A percentile compares a stretch with the other conserved stretches of the same genome.
Conservation (phyloP, 2,329 filamentous ascomycete genomes). For the Aspergillus sclerotialis region DNA sequence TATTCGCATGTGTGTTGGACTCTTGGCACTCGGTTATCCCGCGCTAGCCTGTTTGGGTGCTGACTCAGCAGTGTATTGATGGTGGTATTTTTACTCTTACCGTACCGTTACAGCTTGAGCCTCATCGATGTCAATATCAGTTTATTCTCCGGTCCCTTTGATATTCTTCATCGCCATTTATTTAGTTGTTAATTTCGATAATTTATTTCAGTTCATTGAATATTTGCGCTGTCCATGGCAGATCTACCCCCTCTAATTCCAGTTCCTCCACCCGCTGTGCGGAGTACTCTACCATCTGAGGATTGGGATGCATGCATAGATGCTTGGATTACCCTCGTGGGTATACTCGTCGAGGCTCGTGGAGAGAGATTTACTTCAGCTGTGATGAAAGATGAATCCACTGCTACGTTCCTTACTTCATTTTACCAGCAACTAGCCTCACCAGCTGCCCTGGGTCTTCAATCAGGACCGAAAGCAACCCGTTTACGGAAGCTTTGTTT, state of each 20-base stretch:
- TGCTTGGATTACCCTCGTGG: conserved; percentile 65
- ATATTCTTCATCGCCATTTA: neutral
- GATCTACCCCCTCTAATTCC: conserved; percentile 66
- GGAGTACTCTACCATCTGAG: conserved; percentile 55
- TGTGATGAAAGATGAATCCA: conserved; percentile 51
- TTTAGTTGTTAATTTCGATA: conserved; percentile 5
- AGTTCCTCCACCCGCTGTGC: conserved; percentile 64
- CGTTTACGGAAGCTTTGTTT: conserved; percentile 59
- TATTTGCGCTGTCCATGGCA: conserved; percentile 25
- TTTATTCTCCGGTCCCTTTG: too few species aligned
- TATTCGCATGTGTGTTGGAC: too few species aligned
- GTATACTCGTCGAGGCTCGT: conserved; percentile 56
- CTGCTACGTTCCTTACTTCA: conserved; percentile 58
- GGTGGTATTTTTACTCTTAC: too few species aligned
- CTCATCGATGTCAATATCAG: too few species aligned
- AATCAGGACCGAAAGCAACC: conserved; percentile 31
- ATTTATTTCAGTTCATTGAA: conserved; percentile 1
- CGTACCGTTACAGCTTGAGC: too few species aligned
- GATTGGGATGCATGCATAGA: conserved; percentile 76
- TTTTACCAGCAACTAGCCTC: conserved; percentile 53
- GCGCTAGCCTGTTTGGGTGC: conserved; percentile 27
- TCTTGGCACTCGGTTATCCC: conserved; percentile 35
- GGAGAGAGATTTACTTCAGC: conserved; percentile 49
- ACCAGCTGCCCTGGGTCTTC: conserved; percentile 24
- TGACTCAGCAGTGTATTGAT: too few species aligned